These are phyloP conservation scores for Pittosporum tobira DNA, from an alignment of 129 eudicot genomes.

Conservation along the genomic window DNA sequence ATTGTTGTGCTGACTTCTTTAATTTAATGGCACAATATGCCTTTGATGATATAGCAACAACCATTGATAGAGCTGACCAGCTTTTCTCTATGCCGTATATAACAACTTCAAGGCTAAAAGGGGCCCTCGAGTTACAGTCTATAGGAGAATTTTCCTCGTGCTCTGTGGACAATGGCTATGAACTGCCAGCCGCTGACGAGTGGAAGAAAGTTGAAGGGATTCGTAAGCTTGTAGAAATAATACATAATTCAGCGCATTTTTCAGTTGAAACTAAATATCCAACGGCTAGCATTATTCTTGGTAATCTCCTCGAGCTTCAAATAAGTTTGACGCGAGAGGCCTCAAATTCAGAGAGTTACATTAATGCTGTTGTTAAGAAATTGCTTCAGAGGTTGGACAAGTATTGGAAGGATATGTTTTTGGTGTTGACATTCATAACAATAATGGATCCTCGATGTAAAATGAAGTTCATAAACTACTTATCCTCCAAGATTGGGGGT, in stretches of 20 bases:
- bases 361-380: constrained; percentile 8
- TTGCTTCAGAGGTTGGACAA: constrained; percentile 14
- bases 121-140: constrained; percentile 15
- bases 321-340: constrained; percentile 7
- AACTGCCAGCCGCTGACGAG: constrained; percentile 15
- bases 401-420: constrained; percentile 16
- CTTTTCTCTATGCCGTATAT: too few relatives aligned
- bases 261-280: constrained; percentile 7
- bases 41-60: background rate
- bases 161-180: background rate
- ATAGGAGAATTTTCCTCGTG: constrained; percentile 6
- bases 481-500: background rate
- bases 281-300: constrained; percentile 13
- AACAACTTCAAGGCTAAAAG: constrained; percentile 4
- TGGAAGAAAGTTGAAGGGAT: too few relatives aligned
- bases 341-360: constrained; percentile 8
- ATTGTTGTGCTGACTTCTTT: constrained; percentile 7
- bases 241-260: too few relatives aligned
- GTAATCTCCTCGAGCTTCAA: constrained; percentile 13
- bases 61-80: constrained; percentile 13
- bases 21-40: constrained; percentile 9
- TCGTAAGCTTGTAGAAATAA: too few relatives aligned
- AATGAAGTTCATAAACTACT: constrained; percentile 15
- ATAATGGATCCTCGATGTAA: constrained; percentile 27
- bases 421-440: constrained; percentile 15